These are phyloP conservation scores for Neopestalotiopsis clavispora DNA, from an alignment of 2,329 filamentous ascomycete genomes.

Conservation along the genomic window DNA sequence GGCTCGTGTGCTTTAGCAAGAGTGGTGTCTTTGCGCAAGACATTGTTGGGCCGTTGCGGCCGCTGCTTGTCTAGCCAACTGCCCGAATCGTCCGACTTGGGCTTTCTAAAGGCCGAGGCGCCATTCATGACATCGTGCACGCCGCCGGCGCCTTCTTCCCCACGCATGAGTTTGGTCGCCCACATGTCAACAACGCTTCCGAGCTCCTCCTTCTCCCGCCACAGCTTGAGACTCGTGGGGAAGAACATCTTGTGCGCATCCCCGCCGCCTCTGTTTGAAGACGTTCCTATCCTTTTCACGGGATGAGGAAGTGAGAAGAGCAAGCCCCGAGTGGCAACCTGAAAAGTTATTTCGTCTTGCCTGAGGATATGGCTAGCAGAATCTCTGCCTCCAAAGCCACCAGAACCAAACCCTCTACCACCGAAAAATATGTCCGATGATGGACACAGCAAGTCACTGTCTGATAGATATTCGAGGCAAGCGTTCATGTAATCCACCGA, in stretches of 20 bases:
- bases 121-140: constrained; percentile 47
- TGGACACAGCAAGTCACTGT: constrained; percentile 83
- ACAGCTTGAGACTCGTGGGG: constrained; percentile 81
- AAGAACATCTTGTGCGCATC: constrained; percentile 92
- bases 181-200: constrained; percentile 75
- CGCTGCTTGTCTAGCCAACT: constrained; percentile 27
- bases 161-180: constrained; percentile 64
- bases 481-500: constrained; percentile 80
- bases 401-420: constrained; percentile 54
- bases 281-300: constrained; percentile 70
- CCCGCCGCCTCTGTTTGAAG: constrained; percentile 47
- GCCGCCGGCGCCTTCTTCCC: constrained; percentile 50
- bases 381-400: constrained; percentile 56
- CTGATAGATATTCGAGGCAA: constrained; percentile 87
- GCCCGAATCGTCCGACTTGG: constrained; percentile 37
- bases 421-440: constrained; percentile 73
- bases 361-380: constrained; percentile 75
- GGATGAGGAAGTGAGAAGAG: constrained; percentile 85
- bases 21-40: constrained; percentile 26
- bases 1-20: constrained; percentile 25
- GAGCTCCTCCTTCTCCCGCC: constrained; percentile 83
- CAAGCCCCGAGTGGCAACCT: constrained; percentile 85
- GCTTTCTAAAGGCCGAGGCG: constrained; percentile 54
- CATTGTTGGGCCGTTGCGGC: constrained; percentile 25
- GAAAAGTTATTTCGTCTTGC: constrained; percentile 93